Base-by-base conservation (phyloP, 495 filamentous ascomycete species). In the Hypoxylon fuscum region DNA sequence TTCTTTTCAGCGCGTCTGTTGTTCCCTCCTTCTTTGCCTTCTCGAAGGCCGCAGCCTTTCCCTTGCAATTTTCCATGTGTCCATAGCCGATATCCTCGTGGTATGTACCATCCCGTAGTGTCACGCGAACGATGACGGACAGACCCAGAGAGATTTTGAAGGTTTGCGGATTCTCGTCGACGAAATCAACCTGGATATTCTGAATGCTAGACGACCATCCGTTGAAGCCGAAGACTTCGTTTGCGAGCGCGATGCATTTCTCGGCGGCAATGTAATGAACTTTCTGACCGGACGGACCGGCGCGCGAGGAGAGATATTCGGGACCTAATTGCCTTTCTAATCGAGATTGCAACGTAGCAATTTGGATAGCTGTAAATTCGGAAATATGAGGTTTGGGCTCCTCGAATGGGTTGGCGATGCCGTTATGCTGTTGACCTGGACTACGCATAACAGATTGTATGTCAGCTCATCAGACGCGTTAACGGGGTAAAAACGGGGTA, bases 161-260 rank as follows among this genome's bases (percentile, higher is more conserved):
- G 1, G 76, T 78, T 51, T 79, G 72, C 0, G 78, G 73, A 41
- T 83, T 72, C 68, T 83, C 77, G 50, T 84, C 81, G 49, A 96
- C 92, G 74, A 92, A 98, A 72, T 98, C 95, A 45, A 97, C 88
- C 68, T 93, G 87, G 14, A 96, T 87, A 62, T 92, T 88, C 69
- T 90, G 88, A 46, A 99, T 96, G 40, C 86, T 84, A 50, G 90
- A 95, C 10, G 91, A 96, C 95, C 95, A 99, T 40, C 95, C 95
- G 75, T 98, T 97, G 79, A 99, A 99, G 7, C 95, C 95, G 76
- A 99, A 97, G 3, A 98, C 90, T 66, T 99, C 92, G 68, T 99
- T 99, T 29, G 95, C 95, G 31, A 99, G 87, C 47, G 89, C 90
- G 64, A 99, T 98, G 72, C 87, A 90, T 77, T 98, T 98, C 64